Percentiles rank a stretch among this genome's conserved stretches.
Conservation (phyloP, 208 protist species). For the Wallacemonas sp. region DNA sequence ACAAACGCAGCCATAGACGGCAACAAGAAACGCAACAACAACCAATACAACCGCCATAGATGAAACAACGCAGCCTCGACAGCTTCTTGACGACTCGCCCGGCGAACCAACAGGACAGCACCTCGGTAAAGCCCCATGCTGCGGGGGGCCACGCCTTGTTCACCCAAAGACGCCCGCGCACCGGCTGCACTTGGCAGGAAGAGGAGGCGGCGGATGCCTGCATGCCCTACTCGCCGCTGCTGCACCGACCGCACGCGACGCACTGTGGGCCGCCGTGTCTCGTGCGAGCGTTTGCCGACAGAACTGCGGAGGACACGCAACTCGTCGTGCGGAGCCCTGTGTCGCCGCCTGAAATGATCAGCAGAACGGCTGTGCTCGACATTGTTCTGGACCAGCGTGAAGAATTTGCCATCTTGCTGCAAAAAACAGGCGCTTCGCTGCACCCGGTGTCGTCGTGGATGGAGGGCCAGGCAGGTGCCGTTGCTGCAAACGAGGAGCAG, state of each 20-base stretch:
- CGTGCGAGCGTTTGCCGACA: background rate
- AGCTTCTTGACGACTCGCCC: background rate
- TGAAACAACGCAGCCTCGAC: conserved; percentile 14
- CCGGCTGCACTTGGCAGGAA: background rate
- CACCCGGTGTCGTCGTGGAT: conserved; percentile 2
- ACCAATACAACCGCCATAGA: background rate
- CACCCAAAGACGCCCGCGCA: background rate
- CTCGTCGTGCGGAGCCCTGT: background rate
- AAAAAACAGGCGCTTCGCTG: conserved; percentile 3
- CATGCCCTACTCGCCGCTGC: background rate
- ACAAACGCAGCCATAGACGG: background rate
- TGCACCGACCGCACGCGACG: background rate
- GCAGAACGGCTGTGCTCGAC: background rate
- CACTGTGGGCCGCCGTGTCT: background rate
- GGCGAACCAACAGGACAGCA: background rate
- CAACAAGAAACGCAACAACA: background rate
- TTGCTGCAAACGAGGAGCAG: conserved; percentile 22
- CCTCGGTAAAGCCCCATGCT: background rate
- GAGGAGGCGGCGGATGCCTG: background rate
- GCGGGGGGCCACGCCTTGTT: background rate
- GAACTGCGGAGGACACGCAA: background rate
- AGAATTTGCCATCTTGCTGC: background rate
- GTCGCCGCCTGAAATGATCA: conserved; percentile 2
- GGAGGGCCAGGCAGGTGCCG: background rate
- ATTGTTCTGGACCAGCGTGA: conserved; percentile 5